Evolutionary conservation across 768 basidiomycete genomes (phyloP).

Genomic region (Amanita subjunquillea): DNA sequence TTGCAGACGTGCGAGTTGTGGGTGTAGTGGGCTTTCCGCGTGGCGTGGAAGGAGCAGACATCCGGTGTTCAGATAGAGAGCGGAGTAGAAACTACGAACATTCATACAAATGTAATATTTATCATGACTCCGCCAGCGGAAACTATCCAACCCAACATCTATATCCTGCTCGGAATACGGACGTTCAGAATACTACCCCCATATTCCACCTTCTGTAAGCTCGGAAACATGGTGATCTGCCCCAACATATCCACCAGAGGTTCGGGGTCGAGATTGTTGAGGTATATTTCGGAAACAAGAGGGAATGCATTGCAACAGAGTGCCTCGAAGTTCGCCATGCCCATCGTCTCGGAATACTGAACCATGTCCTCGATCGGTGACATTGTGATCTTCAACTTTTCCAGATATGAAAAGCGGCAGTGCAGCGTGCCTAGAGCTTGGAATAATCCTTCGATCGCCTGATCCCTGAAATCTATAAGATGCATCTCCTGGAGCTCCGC

Average conservation of each 20-base stretch:
- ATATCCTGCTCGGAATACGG: not conserved
- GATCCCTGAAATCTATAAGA: constrained; percentile 1
- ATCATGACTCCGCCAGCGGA: not conserved
- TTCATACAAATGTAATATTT: too few relatives aligned
- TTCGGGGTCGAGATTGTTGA: not conserved
- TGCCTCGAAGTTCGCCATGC: not conserved
- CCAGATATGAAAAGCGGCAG: constrained; percentile 1
- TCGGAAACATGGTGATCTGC: not conserved
- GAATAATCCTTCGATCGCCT: constrained; percentile 1
- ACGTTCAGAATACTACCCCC: not conserved
- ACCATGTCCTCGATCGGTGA: not conserved
- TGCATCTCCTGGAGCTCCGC: not conserved
- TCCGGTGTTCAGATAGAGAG: constrained; percentile 14
- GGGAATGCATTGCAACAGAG: constrained; percentile 2
- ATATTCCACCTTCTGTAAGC: not conserved
- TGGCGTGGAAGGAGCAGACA: constrained; percentile 29
- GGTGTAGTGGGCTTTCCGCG: constrained; percentile 23
- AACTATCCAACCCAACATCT: not conserved
- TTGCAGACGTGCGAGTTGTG: constrained; percentile 38
- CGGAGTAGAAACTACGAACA: not conserved
- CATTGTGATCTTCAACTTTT: not conserved
- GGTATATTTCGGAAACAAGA: not conserved
- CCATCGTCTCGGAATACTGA: not conserved
- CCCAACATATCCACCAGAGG: not conserved
- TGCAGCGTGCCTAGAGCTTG: not conserved